Evolutionary conservation across 2,329 filamentous ascomycete species (phyloP), one percentile per base, ranked within the genome.

Genomic region (Monilinia fructicola): DNA sequence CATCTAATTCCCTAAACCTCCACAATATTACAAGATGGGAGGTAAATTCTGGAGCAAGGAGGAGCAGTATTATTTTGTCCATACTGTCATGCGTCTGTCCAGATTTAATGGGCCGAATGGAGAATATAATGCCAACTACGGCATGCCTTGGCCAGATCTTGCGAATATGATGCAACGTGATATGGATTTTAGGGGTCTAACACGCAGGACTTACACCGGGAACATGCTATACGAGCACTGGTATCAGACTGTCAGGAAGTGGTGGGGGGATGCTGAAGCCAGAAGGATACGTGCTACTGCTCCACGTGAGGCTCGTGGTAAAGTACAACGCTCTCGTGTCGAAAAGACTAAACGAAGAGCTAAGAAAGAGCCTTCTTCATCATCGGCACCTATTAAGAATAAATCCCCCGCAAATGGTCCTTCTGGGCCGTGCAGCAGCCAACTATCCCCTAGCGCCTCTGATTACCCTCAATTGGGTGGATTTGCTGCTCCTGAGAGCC

Each of bases 151-250:
- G 50, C 35, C 21, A 0, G 61, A 65, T 1, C 61, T 70, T 4
- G 64, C 67, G 16, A 12, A 14, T 10, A 63, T 62, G 26, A 70
- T 68, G 66, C 68, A 70, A 28, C 10, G 2, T n/a, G 54, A 28
- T 4, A 60, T 70, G 66, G 55, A 64, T 21, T 5, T 11, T 1
- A 23, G n/a, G 21, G 58, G 56, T 4, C 2, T 60, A 4, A 28
- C 23, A 12, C 54, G 64, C 28, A 61, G 67, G 26, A 10, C 18
- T 12, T 68, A 69, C 35, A 67, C 52, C 14, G 31, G 10, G 9
- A 56, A 54, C 5, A 58, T 66, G 35, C 31, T 70, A 0, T 70
- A 68, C 31, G 67, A 69, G 54, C 68, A 68, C 44, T 70, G 44
- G 26, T 69, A 68, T 16, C 68, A 70, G 21, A 68, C 67, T 40